Evolutionary conservation across 2,329 filamentous ascomycete species (phyloP).

Genomic region (Pseudocercospora pini-densiflorae): DNA sequence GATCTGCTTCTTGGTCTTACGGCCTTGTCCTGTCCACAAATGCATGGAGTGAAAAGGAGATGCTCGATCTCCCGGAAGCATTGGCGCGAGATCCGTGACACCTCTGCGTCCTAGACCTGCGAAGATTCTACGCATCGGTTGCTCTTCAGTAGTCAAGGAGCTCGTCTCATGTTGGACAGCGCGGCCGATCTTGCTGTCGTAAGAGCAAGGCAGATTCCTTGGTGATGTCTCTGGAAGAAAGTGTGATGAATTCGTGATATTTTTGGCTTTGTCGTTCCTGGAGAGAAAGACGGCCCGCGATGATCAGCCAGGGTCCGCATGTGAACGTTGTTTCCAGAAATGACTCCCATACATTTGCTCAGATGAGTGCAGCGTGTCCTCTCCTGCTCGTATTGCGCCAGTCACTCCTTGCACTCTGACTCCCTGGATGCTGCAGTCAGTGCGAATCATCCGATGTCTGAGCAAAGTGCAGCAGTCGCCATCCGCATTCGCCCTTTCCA

Average conservation of each 20-base stretch:
- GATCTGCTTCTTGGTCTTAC: background rate
- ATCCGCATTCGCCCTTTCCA: constrained; percentile 2
- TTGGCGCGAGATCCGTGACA: background rate
- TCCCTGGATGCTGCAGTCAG: background rate
- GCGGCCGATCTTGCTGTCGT: background rate
- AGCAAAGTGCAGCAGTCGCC: constrained; percentile 12
- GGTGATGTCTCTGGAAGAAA: background rate
- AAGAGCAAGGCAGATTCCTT: background rate
- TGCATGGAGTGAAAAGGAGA: background rate
- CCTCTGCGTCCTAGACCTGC: no score
- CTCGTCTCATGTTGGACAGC: background rate
- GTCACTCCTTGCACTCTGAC: background rate
- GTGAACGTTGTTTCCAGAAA: constrained; percentile 2
- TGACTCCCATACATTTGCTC: constrained; percentile 2
- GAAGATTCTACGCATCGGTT: background rate
- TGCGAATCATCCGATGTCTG: background rate
- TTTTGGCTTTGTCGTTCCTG: background rate
- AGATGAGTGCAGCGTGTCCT: constrained; percentile 1
- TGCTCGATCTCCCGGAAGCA: background rate
- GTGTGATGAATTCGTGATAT: background rate
- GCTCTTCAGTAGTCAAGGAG: background rate
- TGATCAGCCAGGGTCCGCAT: constrained; percentile 8
- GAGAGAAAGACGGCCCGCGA: background rate
- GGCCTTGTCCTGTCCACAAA: background rate
- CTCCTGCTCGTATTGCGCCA: background rate